These are phyloP conservation scores for Boletus barrowsii DNA, from an alignment of 768 basidiomycete species.

Conservation along the genomic window DNA sequence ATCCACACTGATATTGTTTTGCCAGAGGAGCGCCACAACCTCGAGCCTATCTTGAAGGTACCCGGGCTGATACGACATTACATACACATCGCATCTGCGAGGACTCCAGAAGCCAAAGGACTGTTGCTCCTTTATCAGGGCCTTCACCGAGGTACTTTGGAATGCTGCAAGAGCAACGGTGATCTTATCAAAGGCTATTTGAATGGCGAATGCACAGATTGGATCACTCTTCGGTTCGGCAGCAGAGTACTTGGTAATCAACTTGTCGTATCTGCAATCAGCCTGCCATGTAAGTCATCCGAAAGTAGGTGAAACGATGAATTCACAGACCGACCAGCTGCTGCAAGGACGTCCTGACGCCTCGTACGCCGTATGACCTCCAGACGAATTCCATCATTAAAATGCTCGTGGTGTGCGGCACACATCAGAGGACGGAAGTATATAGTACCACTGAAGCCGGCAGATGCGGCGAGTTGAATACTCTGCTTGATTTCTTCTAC, in stretches of 20 bases:
- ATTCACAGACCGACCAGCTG: conserved; percentile 67
- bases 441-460: conserved; percentile 63
- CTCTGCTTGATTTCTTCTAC: conserved; percentile 64
- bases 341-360: conserved; percentile 67
- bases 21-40: conserved; percentile 74
- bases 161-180: conserved; percentile 63
- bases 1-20: conserved; percentile 79
- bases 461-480: conserved; percentile 53
- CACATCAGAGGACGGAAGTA: conserved; percentile 75
- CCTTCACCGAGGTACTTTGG: conserved; percentile 63
- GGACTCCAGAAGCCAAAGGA: conserved; percentile 91
- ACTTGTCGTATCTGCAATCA: conserved; percentile 60
- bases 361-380: conserved; percentile 71
- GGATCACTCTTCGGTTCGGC: conserved; percentile 51
- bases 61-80: conserved; percentile 75
- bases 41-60: conserved; percentile 76
- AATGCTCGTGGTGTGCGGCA: conserved; percentile 57
- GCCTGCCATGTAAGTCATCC: background rate
- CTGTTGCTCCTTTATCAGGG: conserved; percentile 70
- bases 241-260: conserved; percentile 60
- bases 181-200: conserved; percentile 79
- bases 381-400: conserved; percentile 72
- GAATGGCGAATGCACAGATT: conserved; percentile 68
- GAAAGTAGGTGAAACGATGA: background rate
- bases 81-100: conserved; percentile 83